Conservation (phyloP, 2,329 filamentous ascomycete genomes). For the Cryphonectria parasitica region DNA sequence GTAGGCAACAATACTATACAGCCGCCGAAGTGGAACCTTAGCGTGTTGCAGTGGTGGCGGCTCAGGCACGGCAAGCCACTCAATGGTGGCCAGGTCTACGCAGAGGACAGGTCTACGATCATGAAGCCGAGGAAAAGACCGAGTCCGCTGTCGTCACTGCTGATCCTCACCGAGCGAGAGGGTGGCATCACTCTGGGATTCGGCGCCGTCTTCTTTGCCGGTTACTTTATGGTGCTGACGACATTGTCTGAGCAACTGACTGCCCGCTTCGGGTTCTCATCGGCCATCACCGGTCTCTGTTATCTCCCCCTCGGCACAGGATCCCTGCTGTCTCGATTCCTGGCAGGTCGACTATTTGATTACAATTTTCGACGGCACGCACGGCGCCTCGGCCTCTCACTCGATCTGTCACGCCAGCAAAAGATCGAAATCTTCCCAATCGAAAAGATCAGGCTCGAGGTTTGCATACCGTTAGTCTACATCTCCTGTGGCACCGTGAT, state of each 20-base stretch:
- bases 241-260: conserved; percentile 33
- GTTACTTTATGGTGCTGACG: conserved; percentile 35
- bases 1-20: conserved; percentile 58
- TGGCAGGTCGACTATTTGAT: conserved; percentile 31
- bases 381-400: conserved; percentile 25
- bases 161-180: conserved; percentile 34
- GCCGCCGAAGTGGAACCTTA: conserved; percentile 34
- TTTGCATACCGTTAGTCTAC: conserved; percentile 32
- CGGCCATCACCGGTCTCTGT: conserved; percentile 31
- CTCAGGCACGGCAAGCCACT: conserved; percentile 11
- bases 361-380: conserved; percentile 32
- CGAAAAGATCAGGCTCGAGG: conserved; percentile 32
- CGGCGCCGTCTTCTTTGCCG: conserved; percentile 33
- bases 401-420: conserved; percentile 31
- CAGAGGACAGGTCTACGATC: conserved; percentile 14
- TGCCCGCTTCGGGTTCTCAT: conserved; percentile 29
- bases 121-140: conserved; percentile 28
- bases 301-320: conserved; percentile 32
- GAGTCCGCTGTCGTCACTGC: conserved; percentile 35
- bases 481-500: conserved; percentile 29
- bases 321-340: conserved; percentile 30
- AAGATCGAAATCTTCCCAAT: conserved; percentile 31
- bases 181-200: conserved; percentile 35
- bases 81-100: conserved; percentile 9
- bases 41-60: conserved; percentile 20